Conservation (phyloP, 139 green algal species). For the Chlorella ohadii region DNA sequence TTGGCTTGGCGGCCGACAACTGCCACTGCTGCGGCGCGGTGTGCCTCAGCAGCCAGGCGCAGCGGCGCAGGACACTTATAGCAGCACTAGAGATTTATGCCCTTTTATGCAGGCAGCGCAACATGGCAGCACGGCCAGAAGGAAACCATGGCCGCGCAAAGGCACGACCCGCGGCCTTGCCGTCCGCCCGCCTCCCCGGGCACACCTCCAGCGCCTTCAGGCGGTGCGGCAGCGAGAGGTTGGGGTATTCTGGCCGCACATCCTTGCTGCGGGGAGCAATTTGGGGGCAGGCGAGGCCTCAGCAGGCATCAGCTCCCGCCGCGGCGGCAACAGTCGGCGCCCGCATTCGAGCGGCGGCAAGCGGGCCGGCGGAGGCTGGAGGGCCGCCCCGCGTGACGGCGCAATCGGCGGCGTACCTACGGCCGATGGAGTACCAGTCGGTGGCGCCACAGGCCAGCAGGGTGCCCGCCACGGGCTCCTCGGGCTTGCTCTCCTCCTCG, state of each 20-base stretch:
- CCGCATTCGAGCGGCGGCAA: not conserved
- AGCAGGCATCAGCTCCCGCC: not conserved
- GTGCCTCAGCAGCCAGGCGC: too few species aligned
- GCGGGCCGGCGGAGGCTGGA: slow-evolving; percentile 43
- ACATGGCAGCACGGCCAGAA: too few species aligned
- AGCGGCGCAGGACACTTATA: too few species aligned
- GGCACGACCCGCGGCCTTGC: too few species aligned
- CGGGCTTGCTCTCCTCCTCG: not conserved
- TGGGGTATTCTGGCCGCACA: slow-evolving; percentile 65
- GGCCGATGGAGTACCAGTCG: slow-evolving; percentile 35
- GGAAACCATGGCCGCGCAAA: too few species aligned
- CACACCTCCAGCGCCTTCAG: slow-evolving; percentile 77
- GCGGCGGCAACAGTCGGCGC: not conserved
- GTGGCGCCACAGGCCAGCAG: slow-evolving; percentile 85
- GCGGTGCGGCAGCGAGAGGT: slow-evolving; percentile 70
- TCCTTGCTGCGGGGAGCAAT: not conserved
- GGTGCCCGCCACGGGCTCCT: slow-evolving; percentile 50
- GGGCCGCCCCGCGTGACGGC: not conserved
- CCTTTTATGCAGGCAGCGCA: too few species aligned
- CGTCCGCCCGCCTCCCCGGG: not conserved
- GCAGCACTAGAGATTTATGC: too few species aligned
- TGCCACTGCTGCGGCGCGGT: too few species aligned
- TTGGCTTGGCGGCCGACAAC: too few species aligned
- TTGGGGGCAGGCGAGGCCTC: not conserved
- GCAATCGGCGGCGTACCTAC: not conserved